Evolutionary conservation across 208 protist genomes (phyloP).

Genomic region (Spironucleus salmonicida): DNA sequence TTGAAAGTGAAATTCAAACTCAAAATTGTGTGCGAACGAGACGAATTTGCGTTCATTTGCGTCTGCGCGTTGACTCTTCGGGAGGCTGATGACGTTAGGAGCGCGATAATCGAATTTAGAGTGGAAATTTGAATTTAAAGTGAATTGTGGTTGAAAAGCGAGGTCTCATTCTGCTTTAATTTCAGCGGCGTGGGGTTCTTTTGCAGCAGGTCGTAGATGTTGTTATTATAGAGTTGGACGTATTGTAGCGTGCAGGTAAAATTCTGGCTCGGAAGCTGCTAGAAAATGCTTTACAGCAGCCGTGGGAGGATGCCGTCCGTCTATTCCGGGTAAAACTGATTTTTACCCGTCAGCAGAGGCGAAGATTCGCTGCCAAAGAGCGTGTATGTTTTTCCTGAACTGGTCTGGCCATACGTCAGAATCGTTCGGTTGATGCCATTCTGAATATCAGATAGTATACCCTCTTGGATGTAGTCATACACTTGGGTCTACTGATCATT

Average conservation of each 20-base stretch:
- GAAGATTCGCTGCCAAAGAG: slow-evolving; percentile 16
- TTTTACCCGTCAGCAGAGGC: too few species aligned
- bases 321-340: not conserved
- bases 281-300: not conserved
- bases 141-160: not conserved
- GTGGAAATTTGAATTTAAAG: not conserved
- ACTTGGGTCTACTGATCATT: not conserved
- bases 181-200: not conserved
- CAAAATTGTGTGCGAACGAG: slow-evolving; percentile 27
- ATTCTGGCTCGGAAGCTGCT: not conserved
- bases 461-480: slow-evolving; percentile 20
- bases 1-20: not conserved
- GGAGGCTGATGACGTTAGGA: too few species aligned
- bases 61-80: not conserved
- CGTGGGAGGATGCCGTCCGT: slow-evolving; percentile 21
- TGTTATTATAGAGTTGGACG: slow-evolving; percentile 30
- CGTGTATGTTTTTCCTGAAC: slow-evolving; percentile 35
- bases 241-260: not conserved
- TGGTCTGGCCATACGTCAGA: slow-evolving; percentile 35
- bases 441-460: slow-evolving; percentile 25
- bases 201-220: slow-evolving; percentile 30
- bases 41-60: slow-evolving; percentile 14
- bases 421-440: slow-evolving; percentile 31
- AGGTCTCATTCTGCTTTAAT: not conserved
- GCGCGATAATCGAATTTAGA: too few species aligned